These are phyloP conservation scores for Penicillium simplicissimum DNA, from an alignment of 495 filamentous ascomycete species.

Conservation along the genomic window DNA sequence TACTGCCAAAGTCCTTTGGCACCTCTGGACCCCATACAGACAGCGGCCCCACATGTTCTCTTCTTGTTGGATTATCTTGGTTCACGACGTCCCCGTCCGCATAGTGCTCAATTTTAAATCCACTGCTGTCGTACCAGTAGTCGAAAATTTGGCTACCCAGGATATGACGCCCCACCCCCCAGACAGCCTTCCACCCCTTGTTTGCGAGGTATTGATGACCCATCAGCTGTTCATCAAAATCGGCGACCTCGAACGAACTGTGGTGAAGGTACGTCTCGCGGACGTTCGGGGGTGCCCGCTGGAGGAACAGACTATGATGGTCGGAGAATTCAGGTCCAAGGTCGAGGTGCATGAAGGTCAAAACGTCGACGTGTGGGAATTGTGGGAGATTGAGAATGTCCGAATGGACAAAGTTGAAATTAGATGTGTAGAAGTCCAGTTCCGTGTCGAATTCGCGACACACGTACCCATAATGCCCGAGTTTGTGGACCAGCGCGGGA, in stretches of 20 bases:
- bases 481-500: conserved; percentile 66
- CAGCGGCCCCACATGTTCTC: conserved; percentile 6
- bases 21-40: conserved; percentile 16
- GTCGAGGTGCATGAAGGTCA: conserved; percentile 64
- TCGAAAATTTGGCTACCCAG: conserved; percentile 74
- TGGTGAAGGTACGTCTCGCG: conserved; percentile 62
- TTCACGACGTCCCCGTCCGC: conserved; percentile 20
- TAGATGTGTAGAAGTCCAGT: conserved; percentile 58
- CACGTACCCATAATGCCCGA: conserved; percentile 68
- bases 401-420: conserved; percentile 63
- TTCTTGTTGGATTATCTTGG: conserved; percentile 2
- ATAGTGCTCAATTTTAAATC: conserved; percentile 21
- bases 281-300: conserved; percentile 33
- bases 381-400: conserved; percentile 15
- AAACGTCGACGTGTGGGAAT: conserved; percentile 42
- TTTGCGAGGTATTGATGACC: conserved; percentile 66
- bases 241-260: conserved; percentile 66
- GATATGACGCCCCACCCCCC: conserved; percentile 72
- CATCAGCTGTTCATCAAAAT: conserved; percentile 68
- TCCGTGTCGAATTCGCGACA: conserved; percentile 54
- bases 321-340: conserved; percentile 59
- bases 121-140: conserved; percentile 57
- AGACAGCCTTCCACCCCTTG: conserved; percentile 63
- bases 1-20: conserved; percentile 11
- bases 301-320: conserved; percentile 69